phyloP scores from a whole-genome alignment of 148 eudicot species.

The Polygonum maritimum region DNA sequence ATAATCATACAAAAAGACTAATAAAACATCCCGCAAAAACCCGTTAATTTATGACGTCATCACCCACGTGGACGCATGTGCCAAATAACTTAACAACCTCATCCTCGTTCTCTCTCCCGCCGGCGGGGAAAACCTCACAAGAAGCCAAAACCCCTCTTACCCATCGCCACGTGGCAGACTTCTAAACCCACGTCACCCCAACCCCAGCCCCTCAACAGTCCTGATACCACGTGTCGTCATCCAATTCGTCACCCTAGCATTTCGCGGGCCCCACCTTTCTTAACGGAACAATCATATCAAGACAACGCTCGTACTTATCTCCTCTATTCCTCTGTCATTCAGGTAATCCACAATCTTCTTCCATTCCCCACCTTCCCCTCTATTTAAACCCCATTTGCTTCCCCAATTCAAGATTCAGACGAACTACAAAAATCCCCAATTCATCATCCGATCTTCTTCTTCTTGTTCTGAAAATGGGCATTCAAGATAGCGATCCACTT shows the following conservation, averaged over 20 bases:
- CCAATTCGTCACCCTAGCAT: neutral
- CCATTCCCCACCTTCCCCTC: neutral
- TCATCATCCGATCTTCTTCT: neutral
- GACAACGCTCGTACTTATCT: conserved; percentile 29
- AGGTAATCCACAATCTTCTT: neutral
- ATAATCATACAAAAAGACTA: too few species aligned
- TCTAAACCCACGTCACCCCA: neutral
- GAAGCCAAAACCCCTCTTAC: too few species aligned
- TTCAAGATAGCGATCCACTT: conserved; percentile 35
- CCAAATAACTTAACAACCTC: too few species aligned
- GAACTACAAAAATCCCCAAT: neutral
- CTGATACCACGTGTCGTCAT: neutral
- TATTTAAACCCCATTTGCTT: conserved; percentile 19
- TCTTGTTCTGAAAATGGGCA: conserved; percentile 29
- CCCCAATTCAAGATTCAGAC: neutral
- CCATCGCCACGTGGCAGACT: neutral
- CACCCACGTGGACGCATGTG: too few species aligned
- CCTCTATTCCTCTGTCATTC: neutral
- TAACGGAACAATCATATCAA: neutral
- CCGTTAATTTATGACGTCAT: too few species aligned
- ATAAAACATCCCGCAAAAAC: too few species aligned
- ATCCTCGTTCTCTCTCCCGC: too few species aligned
- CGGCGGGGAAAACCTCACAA: too few species aligned
- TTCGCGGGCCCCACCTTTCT: neutral
- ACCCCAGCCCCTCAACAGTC: neutral